phyloP scores from a whole-genome alignment of 768 basidiomycete genomes.

The Boletus bicolor region DNA sequence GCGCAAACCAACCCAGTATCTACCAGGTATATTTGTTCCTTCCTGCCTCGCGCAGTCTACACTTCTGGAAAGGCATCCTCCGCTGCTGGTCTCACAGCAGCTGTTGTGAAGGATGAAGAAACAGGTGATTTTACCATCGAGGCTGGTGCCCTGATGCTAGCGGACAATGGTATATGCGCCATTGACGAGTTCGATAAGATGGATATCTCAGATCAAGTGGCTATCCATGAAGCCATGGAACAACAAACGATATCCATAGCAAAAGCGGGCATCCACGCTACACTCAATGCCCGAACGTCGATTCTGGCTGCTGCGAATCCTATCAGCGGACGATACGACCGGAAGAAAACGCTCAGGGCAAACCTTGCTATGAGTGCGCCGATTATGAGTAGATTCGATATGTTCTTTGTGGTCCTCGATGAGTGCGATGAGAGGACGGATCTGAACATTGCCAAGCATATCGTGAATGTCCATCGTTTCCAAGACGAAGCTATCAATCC shows the following conservation, averaged over 20 bases:
- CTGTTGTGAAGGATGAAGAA: slow-evolving; percentile 97
- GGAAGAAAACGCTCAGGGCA: slow-evolving; percentile 85
- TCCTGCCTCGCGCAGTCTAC: slow-evolving; percentile 96
- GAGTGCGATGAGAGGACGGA: slow-evolving; percentile 94
- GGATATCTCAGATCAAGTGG: slow-evolving; percentile 97
- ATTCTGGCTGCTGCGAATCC: slow-evolving; percentile 99
- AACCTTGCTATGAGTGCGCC: slow-evolving; percentile 98
- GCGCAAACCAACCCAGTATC: not conserved
- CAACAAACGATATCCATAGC: slow-evolving; percentile 99
- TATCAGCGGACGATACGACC: slow-evolving; percentile 93
- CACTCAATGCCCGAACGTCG: slow-evolving; percentile 94
- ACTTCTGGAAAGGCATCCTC: slow-evolving; percentile 99
- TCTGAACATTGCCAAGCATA: slow-evolving; percentile 91
- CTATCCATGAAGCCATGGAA: slow-evolving; percentile 99
- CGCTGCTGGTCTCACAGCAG: slow-evolving; percentile 97
- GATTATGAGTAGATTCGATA: slow-evolving; percentile 97
- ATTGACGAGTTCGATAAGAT: slow-evolving; percentile 99
- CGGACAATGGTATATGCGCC: slow-evolving; percentile 99
- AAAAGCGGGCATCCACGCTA: slow-evolving; percentile 98
- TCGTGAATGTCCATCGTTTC: slow-evolving; percentile 96
- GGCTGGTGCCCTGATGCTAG: slow-evolving; percentile 98
- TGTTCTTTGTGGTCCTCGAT: slow-evolving; percentile 98
- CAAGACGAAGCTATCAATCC: slow-evolving; percentile 93
- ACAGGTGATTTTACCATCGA: slow-evolving; percentile 99
- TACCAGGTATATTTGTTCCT: slow-evolving; percentile 90